Conservation (phyloP, 805 yeast species). For the Komagataella phaffii region DNA sequence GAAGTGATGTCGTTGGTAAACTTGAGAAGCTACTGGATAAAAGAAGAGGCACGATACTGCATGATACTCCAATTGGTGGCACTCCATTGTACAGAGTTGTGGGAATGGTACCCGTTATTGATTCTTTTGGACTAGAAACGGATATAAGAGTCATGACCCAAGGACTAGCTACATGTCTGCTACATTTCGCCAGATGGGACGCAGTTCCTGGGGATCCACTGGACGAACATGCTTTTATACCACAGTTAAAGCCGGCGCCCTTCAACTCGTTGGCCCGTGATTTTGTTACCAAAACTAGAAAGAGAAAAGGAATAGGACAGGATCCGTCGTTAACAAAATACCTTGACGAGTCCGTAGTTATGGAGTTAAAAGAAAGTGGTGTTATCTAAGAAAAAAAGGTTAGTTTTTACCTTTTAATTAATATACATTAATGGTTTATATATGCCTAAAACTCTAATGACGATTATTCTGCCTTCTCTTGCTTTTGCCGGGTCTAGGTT, state of each 20-base stretch:
- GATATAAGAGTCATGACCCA: constrained; percentile 68
- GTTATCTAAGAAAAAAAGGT: constrained; percentile 10
- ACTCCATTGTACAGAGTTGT: constrained; percentile 50
- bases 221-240: constrained; percentile 49
- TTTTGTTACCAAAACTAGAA: constrained; percentile 77
- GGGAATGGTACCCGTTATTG: constrained; percentile 77
- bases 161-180: constrained; percentile 63
- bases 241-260: constrained; percentile 67
- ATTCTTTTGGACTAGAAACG: constrained; percentile 79
- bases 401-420: background rate
- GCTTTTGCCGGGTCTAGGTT: constrained; percentile 39
- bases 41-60: constrained; percentile 55
- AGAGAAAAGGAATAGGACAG: constrained; percentile 71
- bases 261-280: constrained; percentile 67
- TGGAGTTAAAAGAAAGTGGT: constrained; percentile 38
- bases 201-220: constrained; percentile 86
- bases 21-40: constrained; percentile 28
- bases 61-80: constrained; percentile 48
- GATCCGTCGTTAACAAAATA: constrained; percentile 58
- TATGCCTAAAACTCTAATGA: constrained; percentile 5
- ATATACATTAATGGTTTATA: constrained; percentile 1
- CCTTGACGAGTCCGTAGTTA: constrained; percentile 46
- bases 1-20: constrained; percentile 17
- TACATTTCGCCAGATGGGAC: constrained; percentile 61
- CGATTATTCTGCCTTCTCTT: constrained; percentile 24